A percentile compares a stretch with the other conserved stretches of the same genome.
Conservation (phyloP, 306 rosid species). For the Ormosia semicastrata region DNA sequence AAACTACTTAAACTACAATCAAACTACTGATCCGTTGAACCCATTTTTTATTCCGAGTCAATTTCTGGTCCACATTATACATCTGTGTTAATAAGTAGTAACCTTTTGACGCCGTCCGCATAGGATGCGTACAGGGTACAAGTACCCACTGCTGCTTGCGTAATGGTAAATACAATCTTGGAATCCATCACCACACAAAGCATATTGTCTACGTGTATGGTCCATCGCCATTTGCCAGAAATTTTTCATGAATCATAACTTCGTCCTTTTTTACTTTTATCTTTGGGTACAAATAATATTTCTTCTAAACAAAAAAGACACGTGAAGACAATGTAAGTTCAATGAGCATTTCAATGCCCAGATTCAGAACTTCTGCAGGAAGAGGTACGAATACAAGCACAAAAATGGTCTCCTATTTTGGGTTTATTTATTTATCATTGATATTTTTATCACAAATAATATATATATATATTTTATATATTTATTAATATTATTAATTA, state of each 20-base stretch:
- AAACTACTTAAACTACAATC: no score
- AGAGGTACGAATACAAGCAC: neutral
- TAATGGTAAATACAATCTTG: neutral
- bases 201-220: neutral
- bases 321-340: neutral
- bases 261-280: neutral
- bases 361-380: neutral
- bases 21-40: no score
- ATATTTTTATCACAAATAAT: no score
- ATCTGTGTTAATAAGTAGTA: no score
- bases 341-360: neutral
- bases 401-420: no score
- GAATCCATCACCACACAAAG: neutral
- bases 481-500: no score
- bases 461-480: no score
- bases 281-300: neutral
- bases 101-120: neutral
- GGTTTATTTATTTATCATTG: no score
- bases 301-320: neutral
- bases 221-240: neutral
- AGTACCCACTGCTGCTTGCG: neutral
- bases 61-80: no score
- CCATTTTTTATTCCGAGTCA: no score
- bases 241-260: neutral
- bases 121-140: neutral